A percentile compares a stretch with the other conserved stretches of the same genome.
These are phyloP conservation scores for Coemansia sp. DNA, from an alignment of 192 early-diverging fungal species.

Conservation along the genomic window DNA sequence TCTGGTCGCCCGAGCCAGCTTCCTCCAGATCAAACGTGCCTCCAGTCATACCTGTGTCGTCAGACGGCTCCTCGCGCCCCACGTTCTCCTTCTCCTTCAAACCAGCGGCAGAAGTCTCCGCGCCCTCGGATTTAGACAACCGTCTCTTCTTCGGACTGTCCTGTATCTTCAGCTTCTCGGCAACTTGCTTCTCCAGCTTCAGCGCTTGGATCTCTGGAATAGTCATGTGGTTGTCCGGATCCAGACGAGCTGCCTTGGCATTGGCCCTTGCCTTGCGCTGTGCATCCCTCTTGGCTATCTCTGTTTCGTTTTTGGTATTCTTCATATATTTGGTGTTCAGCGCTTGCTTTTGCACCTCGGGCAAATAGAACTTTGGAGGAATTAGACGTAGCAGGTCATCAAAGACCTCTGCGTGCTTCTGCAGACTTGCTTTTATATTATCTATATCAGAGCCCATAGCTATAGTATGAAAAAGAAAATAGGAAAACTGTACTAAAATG, in stretches of 20 bases:
- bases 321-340: slow-evolving; percentile 56
- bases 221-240: slow-evolving; percentile 75
- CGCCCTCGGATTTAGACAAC: neutral
- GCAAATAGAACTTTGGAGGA: slow-evolving; percentile 80
- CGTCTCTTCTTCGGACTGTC: slow-evolving; percentile 11
- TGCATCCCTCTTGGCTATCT: slow-evolving; percentile 84
- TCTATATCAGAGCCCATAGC: slow-evolving; percentile 16
- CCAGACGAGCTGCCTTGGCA: slow-evolving; percentile 57
- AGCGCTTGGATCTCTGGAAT: slow-evolving; percentile 66
- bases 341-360: slow-evolving; percentile 59
- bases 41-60: slow-evolving; percentile 17
- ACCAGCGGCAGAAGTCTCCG: neutral
- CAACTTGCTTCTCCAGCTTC: slow-evolving; percentile 49
- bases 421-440: slow-evolving; percentile 59
- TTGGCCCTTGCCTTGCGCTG: slow-evolving; percentile 65
- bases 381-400: slow-evolving; percentile 77
- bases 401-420: slow-evolving; percentile 62
- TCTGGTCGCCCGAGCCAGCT: neutral
- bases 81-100: slow-evolving; percentile 23
- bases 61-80: slow-evolving; percentile 26
- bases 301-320: slow-evolving; percentile 86
- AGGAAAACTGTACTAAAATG: neutral
- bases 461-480: neutral
- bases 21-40: slow-evolving; percentile 33
- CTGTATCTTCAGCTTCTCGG: slow-evolving; percentile 30